These are phyloP conservation scores for Saccharomycopsis synnaedendra DNA, from an alignment of 805 yeast species.

Conservation along the genomic window DNA sequence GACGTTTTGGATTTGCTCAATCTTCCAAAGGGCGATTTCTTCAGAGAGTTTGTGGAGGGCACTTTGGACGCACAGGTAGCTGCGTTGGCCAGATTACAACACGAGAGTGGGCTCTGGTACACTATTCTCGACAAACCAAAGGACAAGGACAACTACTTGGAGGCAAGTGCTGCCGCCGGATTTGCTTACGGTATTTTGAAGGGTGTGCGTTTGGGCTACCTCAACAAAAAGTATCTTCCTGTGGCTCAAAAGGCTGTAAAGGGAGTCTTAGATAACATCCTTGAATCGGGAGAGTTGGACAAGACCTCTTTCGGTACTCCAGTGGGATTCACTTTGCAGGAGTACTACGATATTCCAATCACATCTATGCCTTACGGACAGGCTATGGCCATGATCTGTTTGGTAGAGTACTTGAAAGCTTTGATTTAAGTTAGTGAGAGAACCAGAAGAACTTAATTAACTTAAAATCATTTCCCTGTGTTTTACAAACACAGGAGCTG, in stretches of 20 bases:
- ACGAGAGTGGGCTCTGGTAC: conserved; percentile 24
- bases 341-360: conserved; percentile 25
- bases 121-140: conserved; percentile 24
- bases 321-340: conserved; percentile 25
- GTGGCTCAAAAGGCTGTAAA: conserved; percentile 24
- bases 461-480: too few relatives aligned
- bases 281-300: conserved; percentile 23
- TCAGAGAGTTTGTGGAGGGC: conserved; percentile 22
- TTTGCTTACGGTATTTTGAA: conserved; percentile 28
- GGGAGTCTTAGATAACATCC: conserved; percentile 23
- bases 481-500: neutral
- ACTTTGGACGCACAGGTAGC: conserved; percentile 24
- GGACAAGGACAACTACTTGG: conserved; percentile 21
- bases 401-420: conserved; percentile 20
- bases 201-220: conserved; percentile 22
- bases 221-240: conserved; percentile 19
- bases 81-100: conserved; percentile 20
- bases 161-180: conserved; percentile 27
- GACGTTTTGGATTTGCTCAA: conserved; percentile 25
- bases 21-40: conserved; percentile 21
- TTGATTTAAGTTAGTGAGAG: neutral
- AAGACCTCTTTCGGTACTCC: conserved; percentile 29
- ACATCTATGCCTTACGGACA: conserved; percentile 28
- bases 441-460: too few relatives aligned
- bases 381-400: conserved; percentile 29